Evolutionary conservation across 108 stramenopile species (phyloP).

Genomic region (Epithemia pelagica): DNA sequence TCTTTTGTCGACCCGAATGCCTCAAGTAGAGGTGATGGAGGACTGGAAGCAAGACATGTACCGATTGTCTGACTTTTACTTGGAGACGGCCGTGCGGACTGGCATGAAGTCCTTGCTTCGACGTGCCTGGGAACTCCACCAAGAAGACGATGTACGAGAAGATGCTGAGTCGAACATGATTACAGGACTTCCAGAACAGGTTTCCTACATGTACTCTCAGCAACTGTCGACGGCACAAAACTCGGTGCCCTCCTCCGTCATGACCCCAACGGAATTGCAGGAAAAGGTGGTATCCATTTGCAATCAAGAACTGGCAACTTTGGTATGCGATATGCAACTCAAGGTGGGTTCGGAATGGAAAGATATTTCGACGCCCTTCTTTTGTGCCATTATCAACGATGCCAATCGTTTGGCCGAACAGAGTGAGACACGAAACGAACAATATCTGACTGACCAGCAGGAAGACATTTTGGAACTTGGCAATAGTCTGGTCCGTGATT

Average conservation of each 20-base stretch:
- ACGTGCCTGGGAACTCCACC: not conserved
- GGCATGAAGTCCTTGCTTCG: not conserved
- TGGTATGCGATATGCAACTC: slow-evolving; percentile 1
- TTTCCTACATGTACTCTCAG: not conserved
- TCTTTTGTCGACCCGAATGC: not conserved
- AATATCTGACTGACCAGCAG: not conserved
- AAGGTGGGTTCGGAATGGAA: slow-evolving; percentile 6
- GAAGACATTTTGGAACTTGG: not conserved
- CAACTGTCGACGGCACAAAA: not conserved
- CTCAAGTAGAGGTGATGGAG: not conserved
- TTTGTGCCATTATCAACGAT: slow-evolving; percentile 13
- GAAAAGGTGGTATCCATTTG: slow-evolving; percentile 5
- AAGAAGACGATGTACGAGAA: slow-evolving; percentile 2
- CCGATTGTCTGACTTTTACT: not conserved
- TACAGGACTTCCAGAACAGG: not conserved
- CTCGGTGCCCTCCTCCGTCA: not conserved
- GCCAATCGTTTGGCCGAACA: slow-evolving; percentile 1
- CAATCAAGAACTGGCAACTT: slow-evolving; percentile 2
- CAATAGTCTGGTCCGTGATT: not conserved
- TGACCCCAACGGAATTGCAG: not conserved
- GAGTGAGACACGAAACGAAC: slow-evolving; percentile 4
- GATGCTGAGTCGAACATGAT: not conserved
- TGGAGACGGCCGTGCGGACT: not conserved
- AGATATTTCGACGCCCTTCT: not conserved
- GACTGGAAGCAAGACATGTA: not conserved